Base-by-base conservation (phyloP, 1,284 basidiomycete genomes). In the Mycena citricolor region DNA sequence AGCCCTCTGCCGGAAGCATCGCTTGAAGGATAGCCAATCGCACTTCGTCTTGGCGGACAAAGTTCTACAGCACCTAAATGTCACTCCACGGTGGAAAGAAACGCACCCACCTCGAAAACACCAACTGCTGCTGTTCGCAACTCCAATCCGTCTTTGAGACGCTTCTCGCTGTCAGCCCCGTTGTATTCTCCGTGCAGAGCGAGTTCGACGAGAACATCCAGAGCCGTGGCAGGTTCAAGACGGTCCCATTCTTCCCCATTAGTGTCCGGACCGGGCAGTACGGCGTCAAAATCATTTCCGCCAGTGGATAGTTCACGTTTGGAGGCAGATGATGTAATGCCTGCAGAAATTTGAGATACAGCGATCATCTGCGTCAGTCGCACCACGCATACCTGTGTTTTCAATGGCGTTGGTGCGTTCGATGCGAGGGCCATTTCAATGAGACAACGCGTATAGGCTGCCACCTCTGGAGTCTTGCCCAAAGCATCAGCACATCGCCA, bases 231-330 rank as follows among this genome's bases (percentile, higher is more conserved):
- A 5, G 81, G 73, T 52, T 90, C 86, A 20, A 90, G 62, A 21
- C 86, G 75, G 61, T 90, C 87, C 87, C 87, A 90, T 61, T 90
- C 87, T 65, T 90, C 88, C n/a, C 85, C 87, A 52, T 86, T 86
- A 1, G 86, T 83, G 52, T 87, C 87, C 5, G 87, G 86, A 90
- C 87, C 24, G 87, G 87, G 61, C 88, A 77, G 53, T 90, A 90
- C 8, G 87, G 85, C 4, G 85, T 88, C 29, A 89, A 57, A 19
- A 73, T 67, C 32, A 86, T 66, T 45, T 79, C 76, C 10, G 81
- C 76, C 12, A 87, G 66, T 4, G 83, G 77, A 44, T 83, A 75
- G 36, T 69, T 69, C 33, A 83, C 65, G 51, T 74, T 82, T 10
- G 71, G 65, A 3, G 86, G 86, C 8, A 90, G 74, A 12, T 84